A percentile compares a stretch with the other conserved stretches of the same genome.
Evolutionary conservation across 108 stramenopile genomes (phyloP).

Genomic region (Conticribra weissflogii): DNA sequence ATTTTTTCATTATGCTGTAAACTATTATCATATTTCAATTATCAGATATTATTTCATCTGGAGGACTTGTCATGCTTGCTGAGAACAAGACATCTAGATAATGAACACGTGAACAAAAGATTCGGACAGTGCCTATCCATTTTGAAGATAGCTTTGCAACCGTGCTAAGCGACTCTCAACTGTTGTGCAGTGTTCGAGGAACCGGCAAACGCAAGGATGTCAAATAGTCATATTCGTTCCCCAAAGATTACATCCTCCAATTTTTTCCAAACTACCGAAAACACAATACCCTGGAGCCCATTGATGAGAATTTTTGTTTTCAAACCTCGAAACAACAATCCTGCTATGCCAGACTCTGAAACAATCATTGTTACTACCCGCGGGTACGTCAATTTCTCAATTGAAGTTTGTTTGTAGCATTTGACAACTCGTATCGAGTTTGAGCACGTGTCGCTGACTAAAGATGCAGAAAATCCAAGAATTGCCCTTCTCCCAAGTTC

Average conservation of each 20-base stretch:
- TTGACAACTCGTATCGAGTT: constrained; percentile 98
- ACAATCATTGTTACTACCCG: constrained; percentile 90
- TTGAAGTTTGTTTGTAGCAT: constrained; percentile 96
- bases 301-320: constrained; percentile 98
- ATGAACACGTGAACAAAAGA: too few relatives aligned
- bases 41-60: too few relatives aligned
- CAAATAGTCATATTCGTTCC: constrained; percentile 35
- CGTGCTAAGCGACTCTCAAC: too few relatives aligned
- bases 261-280: constrained; percentile 97
- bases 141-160: too few relatives aligned
- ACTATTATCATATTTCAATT: too few relatives aligned
- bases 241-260: constrained; percentile 89
- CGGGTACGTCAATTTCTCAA: constrained; percentile 85
- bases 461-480: constrained; percentile 93
- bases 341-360: constrained; percentile 86
- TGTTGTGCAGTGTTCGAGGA: too few relatives aligned
- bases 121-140: too few relatives aligned
- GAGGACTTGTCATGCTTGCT: too few relatives aligned
- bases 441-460: constrained; percentile 93
- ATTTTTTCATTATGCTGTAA: too few relatives aligned
- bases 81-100: too few relatives aligned
- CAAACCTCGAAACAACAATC: constrained; percentile 96
- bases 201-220: too few relatives aligned
- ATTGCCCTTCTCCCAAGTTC: constrained; percentile 93
- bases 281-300: constrained; percentile 96